A percentile compares a stretch with the other conserved stretches of the same genome.
These are phyloP conservation scores for Anisodus acutangulus DNA, from an alignment of 257 asterid genomes.

Conservation along the genomic window DNA sequence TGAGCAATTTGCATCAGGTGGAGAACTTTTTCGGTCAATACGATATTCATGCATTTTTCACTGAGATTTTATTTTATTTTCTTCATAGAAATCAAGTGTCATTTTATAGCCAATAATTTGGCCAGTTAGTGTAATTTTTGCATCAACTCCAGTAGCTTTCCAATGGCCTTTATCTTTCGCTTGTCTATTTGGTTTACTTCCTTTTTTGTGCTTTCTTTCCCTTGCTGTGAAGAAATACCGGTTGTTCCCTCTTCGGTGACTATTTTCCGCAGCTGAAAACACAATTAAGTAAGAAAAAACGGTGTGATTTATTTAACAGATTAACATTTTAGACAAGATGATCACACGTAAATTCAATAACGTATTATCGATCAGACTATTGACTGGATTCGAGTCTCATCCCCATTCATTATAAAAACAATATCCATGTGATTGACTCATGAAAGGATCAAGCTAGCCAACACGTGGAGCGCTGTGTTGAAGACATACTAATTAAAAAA, in stretches of 20 bases:
- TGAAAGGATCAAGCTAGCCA: too few relatives aligned
- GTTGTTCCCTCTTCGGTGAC: background rate
- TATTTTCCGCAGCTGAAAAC: background rate
- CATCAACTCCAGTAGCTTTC: conserved; percentile 36
- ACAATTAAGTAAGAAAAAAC: background rate
- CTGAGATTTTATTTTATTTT: background rate
- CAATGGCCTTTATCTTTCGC: conserved; percentile 27
- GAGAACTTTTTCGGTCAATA: background rate
- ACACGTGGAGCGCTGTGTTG: too few relatives aligned
- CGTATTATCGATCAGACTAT: too few relatives aligned
- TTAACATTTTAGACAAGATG: background rate
- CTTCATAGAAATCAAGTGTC: conserved; percentile 27
- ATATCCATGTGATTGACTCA: too few relatives aligned
- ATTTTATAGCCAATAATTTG: conserved; percentile 13
- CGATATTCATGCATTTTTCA: conserved; percentile 45
- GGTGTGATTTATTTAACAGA: accelerated
- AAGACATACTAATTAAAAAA: too few relatives aligned
- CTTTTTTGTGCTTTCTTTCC: conserved; percentile 24
- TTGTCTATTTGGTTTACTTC: conserved; percentile 29
- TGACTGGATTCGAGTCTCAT: too few relatives aligned
- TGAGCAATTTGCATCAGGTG: background rate
- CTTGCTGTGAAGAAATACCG: conserved; percentile 36
- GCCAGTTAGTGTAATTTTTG: background rate
- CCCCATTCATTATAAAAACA: too few relatives aligned
- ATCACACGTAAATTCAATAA: too few relatives aligned